phyloP scores from a whole-genome alignment of 1,284 basidiomycete species.

The Mycena sp. region DNA sequence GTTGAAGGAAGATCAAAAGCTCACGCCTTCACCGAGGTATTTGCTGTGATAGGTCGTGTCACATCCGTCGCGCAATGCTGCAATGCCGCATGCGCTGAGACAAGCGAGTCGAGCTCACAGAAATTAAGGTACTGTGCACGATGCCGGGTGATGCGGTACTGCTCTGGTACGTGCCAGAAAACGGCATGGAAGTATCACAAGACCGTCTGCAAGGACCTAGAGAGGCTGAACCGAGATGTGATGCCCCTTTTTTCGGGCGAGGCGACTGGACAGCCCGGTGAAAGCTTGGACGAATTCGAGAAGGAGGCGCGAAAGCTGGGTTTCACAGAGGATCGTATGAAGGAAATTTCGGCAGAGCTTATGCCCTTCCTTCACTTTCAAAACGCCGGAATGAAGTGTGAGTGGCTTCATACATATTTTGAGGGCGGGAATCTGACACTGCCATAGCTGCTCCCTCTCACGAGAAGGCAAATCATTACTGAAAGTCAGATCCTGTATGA shows the following conservation, averaged over 20 bases:
- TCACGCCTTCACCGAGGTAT: neutral
- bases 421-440: too few relatives aligned
- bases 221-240: neutral
- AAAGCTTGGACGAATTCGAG: neutral
- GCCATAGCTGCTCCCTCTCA: too few relatives aligned
- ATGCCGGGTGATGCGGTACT: slow-evolving; percentile 8
- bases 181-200: slow-evolving; percentile 1
- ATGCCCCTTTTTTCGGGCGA: neutral
- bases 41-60: neutral
- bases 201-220: neutral
- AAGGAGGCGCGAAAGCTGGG: neutral
- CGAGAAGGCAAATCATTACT: too few relatives aligned
- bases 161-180: neutral
- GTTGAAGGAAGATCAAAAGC: neutral
- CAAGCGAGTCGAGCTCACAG: slow-evolving; percentile 2
- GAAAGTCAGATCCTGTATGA: too few relatives aligned
- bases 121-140: neutral
- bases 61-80: neutral
- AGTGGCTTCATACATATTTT: too few relatives aligned
- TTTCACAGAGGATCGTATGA: slow-evolving; percentile 2
- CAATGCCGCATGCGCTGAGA: slow-evolving; percentile 4
- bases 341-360: neutral
- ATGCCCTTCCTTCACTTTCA: neutral
- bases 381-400: neutral
- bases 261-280: neutral